These are phyloP conservation scores for Globisporangium camurandrum DNA, from an alignment of 352 stramenopile genomes.

Conservation along the genomic window DNA sequence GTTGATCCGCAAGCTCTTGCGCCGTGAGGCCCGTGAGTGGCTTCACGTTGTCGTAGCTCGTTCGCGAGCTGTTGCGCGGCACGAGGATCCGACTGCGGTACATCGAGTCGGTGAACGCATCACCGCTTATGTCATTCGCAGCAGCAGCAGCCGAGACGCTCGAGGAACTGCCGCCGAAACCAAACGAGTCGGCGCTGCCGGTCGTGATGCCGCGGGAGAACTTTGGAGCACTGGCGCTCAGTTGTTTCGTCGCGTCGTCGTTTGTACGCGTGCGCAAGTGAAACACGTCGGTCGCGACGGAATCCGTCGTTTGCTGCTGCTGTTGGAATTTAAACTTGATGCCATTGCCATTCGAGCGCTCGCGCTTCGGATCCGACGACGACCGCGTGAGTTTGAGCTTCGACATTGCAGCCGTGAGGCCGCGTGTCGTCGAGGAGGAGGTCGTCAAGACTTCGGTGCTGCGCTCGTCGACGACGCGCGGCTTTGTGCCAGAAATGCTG, in stretches of 20 bases:
- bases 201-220: conserved; percentile 63
- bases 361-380: conserved; percentile 68
- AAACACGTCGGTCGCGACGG: conserved; percentile 31
- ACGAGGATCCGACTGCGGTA: conserved; percentile 47
- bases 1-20: conserved; percentile 70
- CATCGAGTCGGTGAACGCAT: conserved; percentile 68
- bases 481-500: conserved; percentile 12
- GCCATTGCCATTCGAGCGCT: conserved; percentile 53
- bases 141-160: too few species aligned
- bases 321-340: conserved; percentile 55
- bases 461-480: conserved; percentile 16
- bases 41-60: conserved; percentile 74
- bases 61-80: conserved; percentile 50
- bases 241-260: conserved; percentile 1
- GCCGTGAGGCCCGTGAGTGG: conserved; percentile 52
- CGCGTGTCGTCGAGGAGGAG: too few species aligned
- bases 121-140: too few species aligned
- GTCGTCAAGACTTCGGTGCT: conserved; percentile 12
- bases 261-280: conserved; percentile 29
- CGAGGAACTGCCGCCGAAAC: too few species aligned
- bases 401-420: conserved; percentile 42
- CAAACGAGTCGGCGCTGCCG: conserved; percentile 22
- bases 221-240: conserved; percentile 35
- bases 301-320: too few species aligned
- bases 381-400: conserved; percentile 67